Percentiles rank a stretch among this genome's conserved stretches.
phyloP scores from a whole-genome alignment of 2,329 filamentous ascomycete species.

The Rhynchosporium graminicola region DNA sequence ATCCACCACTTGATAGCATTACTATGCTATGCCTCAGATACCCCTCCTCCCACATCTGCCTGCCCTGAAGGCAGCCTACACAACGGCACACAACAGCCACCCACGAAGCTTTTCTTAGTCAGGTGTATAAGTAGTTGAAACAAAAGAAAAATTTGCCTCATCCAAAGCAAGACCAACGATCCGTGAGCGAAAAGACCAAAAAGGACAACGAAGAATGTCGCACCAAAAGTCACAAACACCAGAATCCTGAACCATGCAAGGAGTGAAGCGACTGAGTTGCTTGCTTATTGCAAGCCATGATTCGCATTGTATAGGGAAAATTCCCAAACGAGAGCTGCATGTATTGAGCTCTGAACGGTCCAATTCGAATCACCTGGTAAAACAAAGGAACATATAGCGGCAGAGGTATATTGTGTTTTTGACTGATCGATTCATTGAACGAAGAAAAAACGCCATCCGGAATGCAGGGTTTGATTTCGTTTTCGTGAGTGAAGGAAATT shows the following conservation, averaged over 20 bases:
- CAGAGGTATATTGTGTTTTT: constrained; percentile 29
- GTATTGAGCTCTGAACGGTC: background rate
- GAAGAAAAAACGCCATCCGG: constrained; percentile 31
- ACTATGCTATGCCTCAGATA: background rate
- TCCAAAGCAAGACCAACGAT: constrained; percentile 6
- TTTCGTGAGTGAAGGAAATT: constrained; percentile 21
- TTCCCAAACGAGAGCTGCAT: background rate
- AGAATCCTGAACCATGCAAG: background rate
- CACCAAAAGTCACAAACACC: background rate
- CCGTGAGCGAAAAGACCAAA: background rate
- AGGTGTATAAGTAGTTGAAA: background rate
- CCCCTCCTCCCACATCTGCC: background rate
- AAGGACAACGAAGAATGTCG: constrained; percentile 1
- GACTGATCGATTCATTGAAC: constrained; percentile 17
- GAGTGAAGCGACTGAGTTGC: background rate
- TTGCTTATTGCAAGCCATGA: constrained; percentile 14
- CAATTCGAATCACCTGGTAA: constrained; percentile 3
- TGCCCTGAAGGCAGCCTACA: background rate
- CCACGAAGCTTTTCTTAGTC: background rate
- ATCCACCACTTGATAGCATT: background rate
- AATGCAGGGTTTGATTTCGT: constrained; percentile 32
- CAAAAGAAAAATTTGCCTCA: background rate
- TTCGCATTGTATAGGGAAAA: background rate
- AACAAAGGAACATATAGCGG: constrained; percentile 26
- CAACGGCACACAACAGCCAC: background rate